A percentile compares a stretch with the other conserved stretches of the same genome.
Conservation (phyloP, 2,329 filamentous ascomycete genomes). For the Talaromyces funiculosus region DNA sequence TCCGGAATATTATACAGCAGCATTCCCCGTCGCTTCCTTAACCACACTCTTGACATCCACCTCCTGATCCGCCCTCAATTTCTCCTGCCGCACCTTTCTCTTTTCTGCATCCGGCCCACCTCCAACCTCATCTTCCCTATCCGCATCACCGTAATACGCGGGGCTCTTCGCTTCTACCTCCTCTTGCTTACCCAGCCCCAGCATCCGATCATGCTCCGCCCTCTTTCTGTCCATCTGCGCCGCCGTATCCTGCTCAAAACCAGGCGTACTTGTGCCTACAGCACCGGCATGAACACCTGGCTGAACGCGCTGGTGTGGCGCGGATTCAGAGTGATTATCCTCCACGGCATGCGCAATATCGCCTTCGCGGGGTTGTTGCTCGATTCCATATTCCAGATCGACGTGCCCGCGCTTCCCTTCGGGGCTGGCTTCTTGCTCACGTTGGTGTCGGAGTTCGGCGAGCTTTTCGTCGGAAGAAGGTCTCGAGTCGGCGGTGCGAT, state of each 20-base stretch:
- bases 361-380: slow-evolving; percentile 32
- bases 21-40: slow-evolving; percentile 23
- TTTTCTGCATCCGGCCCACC: slow-evolving; percentile 19
- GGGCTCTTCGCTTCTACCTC: slow-evolving; percentile 20
- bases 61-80: slow-evolving; percentile 23
- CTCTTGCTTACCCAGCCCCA: slow-evolving; percentile 19
- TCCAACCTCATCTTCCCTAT: neutral
- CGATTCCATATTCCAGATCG: slow-evolving; percentile 33
- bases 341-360: slow-evolving; percentile 30
- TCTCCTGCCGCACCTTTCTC: slow-evolving; percentile 22
- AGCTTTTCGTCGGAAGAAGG: slow-evolving; percentile 26
- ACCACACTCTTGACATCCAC: slow-evolving; percentile 27
- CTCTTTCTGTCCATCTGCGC: slow-evolving; percentile 31
- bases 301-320: slow-evolving; percentile 22
- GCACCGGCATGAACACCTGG: slow-evolving; percentile 32
- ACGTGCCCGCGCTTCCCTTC: slow-evolving; percentile 21
- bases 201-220: slow-evolving; percentile 28
- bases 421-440: slow-evolving; percentile 14
- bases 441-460: slow-evolving; percentile 18
- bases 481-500: slow-evolving; percentile 22
- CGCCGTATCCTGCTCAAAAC: slow-evolving; percentile 29
- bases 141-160: neutral
- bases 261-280: slow-evolving; percentile 25
- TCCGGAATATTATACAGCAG: slow-evolving; percentile 20
- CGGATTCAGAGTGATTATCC: slow-evolving; percentile 16